Base-by-base conservation (phyloP, 2,329 filamentous ascomycete species). In the Fusarium nodosum region DNA sequence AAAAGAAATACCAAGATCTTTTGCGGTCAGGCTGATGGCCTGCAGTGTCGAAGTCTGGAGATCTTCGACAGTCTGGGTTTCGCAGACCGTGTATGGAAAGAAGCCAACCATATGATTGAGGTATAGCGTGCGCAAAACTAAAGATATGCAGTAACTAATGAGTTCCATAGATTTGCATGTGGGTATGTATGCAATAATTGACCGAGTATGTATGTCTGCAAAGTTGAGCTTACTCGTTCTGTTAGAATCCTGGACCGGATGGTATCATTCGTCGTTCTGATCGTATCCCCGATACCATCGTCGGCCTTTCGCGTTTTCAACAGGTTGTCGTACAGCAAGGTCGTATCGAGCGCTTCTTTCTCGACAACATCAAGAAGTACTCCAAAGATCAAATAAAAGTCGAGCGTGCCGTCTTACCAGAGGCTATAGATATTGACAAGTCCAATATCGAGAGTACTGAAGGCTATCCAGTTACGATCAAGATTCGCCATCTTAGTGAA, bases 1-100 rank as follows among this genome's bases (percentile, higher is more conserved):
- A 52, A 52, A n/a, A 36, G 48, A 52, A 52, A 52, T 26, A 30
- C 48, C 1, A 52, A 52, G 34, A 52, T 52, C 24, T 52, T 52
- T 20, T 52, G 48, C 12, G 48, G 48, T 5, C 48, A 52, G 12
- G 48, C 48, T 4, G 48, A 52, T 30, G 48, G 48, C 7, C 20
- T 52, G 34, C 48, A 52, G n/a, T 52, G 48, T 11, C 48, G 48
- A 41, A 52, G 48, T 12, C 5, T 52, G 1, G 48, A 52, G 22
- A 52, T 52, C 9, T 52, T 52, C 4, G 48, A 52, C 3, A 52
- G 48, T 10, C 22, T 52, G 2, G 48, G 48, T 9, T 52, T 52
- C 15, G 48, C 48, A 8, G 24, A 52, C 8, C 48, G 48, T 28
- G 48, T 52, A 3, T 41, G 33, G 48, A 52, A 52, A 18, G 48